Evolutionary conservation across 768 basidiomycete species (phyloP), one percentile per base, ranked within the genome.

Genomic region (Coprinopsis marcescibilis): DNA sequence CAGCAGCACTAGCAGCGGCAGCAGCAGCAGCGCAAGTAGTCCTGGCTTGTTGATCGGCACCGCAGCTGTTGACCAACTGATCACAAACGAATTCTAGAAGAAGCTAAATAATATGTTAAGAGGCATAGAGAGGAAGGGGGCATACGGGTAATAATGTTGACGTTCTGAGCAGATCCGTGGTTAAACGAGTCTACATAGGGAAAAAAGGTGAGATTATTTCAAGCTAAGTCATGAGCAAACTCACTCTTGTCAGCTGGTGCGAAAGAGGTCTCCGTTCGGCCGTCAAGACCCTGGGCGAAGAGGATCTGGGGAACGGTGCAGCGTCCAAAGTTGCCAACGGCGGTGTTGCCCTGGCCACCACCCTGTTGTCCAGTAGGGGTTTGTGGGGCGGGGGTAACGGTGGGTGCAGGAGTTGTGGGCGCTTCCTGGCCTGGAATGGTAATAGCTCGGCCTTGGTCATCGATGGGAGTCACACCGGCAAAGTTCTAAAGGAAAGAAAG

Each of bases 251-350:
- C 75, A 7, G 62, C 67, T 45, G 81, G 80, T 53, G 72, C 59
- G 68, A 81, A 83, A 60, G 70, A 69, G 8, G 78, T 81, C 57
- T 81, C 80, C 52, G 65, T 75, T 48, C 80, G 69, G 55, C 64
- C 63, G 51, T 82, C 79, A 54, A 83, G 80, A 29, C 77, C 78
- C 24, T 55, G 63, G 37, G 66, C 79, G 53, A 83, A 83, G 54
- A 73, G 68, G 49, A 83, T 78, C 61, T 79, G 62, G 12, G 81
- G 80, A 11, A 75, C 65, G 3, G 74, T 64, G 65, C 80, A 81
- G 19, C 59, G 66, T 27, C 80, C 79, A 50, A 83, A 81, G 63
- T 78, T 55, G 13, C n/a, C n/a, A n/a, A n/a, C n/a, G n/a, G n/a
- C n/a, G n/a, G n/a, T n/a, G n/a, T n/a, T n/a, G n/a, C n/a, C n/a